phyloP scores from a whole-genome alignment of 495 filamentous ascomycete species.

The Ascobolus immersus region DNA sequence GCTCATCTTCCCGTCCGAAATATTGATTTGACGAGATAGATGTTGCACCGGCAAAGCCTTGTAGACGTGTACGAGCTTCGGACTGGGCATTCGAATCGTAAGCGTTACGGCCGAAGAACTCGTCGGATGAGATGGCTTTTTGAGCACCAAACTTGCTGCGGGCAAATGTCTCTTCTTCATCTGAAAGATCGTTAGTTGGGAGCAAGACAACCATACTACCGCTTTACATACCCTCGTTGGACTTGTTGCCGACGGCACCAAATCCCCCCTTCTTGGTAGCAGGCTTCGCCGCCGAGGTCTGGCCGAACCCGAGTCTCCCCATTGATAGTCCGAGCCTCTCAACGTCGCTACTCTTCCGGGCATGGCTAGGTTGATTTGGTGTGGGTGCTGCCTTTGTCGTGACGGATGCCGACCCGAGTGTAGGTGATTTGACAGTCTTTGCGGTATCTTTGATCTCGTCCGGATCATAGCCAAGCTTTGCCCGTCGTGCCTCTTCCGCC shows the following conservation, averaged over 20 bases:
- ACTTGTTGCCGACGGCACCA: conserved; percentile 52
- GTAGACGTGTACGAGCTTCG: conserved; percentile 65
- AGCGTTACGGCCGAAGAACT: conserved; percentile 78
- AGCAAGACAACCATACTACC: no score
- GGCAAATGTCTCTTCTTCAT: conserved; percentile 47
- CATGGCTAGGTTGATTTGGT: conserved; percentile 20
- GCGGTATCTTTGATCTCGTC: conserved; percentile 41
- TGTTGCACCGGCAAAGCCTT: conserved; percentile 77
- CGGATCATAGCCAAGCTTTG: conserved; percentile 92
- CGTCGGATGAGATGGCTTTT: conserved; percentile 91
- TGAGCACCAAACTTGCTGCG: conserved; percentile 67
- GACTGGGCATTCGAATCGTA: conserved; percentile 58
- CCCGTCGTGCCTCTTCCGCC: conserved; percentile 88
- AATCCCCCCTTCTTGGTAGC: conserved; percentile 53
- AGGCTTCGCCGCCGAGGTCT: conserved; percentile 37
- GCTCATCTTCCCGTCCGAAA: conserved; percentile 49
- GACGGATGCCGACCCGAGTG: conserved; percentile 14
- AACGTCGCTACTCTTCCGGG: conserved; percentile 38
- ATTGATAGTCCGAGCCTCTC: conserved; percentile 85
- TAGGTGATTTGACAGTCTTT: conserved; percentile 17
- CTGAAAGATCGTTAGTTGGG: conserved; percentile 17
- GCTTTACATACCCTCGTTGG: conserved; percentile 41
- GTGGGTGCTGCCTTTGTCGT: no score
- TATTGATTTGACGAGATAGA: conserved; percentile 88
- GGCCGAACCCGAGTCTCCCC: conserved; percentile 67